phyloP scores from a whole-genome alignment of 306 rosid species.

The Vigna mungo region DNA sequence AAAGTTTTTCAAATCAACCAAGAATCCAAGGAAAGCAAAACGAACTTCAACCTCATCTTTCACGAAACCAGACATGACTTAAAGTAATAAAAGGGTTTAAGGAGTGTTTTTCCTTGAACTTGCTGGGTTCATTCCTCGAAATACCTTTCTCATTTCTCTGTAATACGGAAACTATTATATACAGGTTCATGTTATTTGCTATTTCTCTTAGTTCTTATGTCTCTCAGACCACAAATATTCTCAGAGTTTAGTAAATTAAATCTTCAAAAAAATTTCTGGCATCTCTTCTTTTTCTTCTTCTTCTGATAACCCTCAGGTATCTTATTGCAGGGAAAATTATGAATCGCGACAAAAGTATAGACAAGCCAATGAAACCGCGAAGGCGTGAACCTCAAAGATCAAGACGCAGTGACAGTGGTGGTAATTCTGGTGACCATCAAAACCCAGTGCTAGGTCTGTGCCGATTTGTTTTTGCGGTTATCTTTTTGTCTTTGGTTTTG shows the following conservation, averaged over 20 bases:
- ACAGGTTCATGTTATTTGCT: neutral
- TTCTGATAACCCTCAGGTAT: too few relatives aligned
- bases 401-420: neutral
- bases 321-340: neutral
- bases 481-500: neutral
- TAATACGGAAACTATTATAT: neutral
- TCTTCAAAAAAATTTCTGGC: too few relatives aligned
- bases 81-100: neutral
- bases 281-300: too few relatives aligned
- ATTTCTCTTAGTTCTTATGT: neutral
- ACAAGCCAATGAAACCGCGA: conserved; percentile 26
- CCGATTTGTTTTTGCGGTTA: conserved; percentile 33
- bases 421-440: neutral
- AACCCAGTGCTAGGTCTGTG: conserved; percentile 16
- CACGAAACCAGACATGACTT: neutral
- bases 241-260: too few relatives aligned
- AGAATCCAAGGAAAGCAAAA: too few relatives aligned
- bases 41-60: neutral
- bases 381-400: conserved; percentile 12
- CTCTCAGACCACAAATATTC: neutral
- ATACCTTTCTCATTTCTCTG: neutral
- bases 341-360: conserved; percentile 49
- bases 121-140: neutral
- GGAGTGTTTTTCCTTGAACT: conserved; percentile 12
- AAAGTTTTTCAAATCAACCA: neutral